A percentile compares a stretch with the other conserved stretches of the same genome.
These are phyloP conservation scores for Mycosarcoma mackinlayi DNA, from an alignment of 1,284 basidiomycete genomes.

Conservation along the genomic window DNA sequence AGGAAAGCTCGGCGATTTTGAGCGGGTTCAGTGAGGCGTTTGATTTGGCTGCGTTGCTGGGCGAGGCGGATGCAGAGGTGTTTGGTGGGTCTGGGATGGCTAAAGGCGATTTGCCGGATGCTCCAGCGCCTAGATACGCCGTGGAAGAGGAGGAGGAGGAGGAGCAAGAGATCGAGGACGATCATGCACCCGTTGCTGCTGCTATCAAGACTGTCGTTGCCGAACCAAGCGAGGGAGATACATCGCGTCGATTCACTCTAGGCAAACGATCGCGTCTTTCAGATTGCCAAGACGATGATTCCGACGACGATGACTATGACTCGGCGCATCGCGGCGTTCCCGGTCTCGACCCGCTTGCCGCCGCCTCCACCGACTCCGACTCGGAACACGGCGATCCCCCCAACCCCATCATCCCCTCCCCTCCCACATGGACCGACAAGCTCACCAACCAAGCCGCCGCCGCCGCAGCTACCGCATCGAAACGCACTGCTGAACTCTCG, in stretches of 20 bases:
- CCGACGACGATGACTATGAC: conserved; percentile 5
- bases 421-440: conserved; percentile 21
- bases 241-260: conserved; percentile 25
- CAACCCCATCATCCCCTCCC: not conserved
- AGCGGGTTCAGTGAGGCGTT: conserved; percentile 61
- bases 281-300: conserved; percentile 10
- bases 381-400: not conserved
- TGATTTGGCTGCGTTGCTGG: conserved; percentile 63
- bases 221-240: conserved; percentile 9
- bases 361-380: conserved; percentile 7
- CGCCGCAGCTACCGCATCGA: not conserved
- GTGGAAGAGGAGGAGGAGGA: conserved; percentile 3
- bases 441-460: conserved; percentile 28
- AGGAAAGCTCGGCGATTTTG: conserved; percentile 42
- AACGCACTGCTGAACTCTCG: conserved; percentile 31
- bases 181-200: conserved; percentile 10
- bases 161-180: conserved; percentile 23
- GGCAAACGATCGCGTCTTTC: conserved; percentile 38
- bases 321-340: conserved; percentile 13
- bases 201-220: not conserved
- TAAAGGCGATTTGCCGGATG: conserved; percentile 4
- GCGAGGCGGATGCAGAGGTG: conserved; percentile 65
- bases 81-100: conserved; percentile 47
- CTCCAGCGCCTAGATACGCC: conserved; percentile 25
- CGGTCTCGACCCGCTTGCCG: conserved; percentile 9